phyloP scores from a whole-genome alignment of 345 rosid species.

The Lepidium sativum region DNA sequence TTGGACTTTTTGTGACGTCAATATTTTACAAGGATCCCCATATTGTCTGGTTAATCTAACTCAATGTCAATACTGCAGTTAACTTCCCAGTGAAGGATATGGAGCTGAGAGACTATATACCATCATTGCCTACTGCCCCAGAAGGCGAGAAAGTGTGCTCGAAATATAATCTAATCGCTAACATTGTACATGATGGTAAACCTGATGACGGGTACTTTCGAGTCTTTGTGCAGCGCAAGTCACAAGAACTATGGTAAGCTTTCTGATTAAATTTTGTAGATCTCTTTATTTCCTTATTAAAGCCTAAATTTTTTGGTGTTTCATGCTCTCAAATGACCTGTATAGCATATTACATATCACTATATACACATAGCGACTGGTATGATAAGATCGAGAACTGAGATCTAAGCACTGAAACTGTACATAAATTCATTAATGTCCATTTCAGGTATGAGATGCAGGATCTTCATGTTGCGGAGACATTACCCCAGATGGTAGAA shows the following conservation, averaged over 20 bases:
- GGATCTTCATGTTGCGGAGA: constrained; percentile 91
- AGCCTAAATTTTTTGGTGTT: no score
- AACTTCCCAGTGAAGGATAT: constrained; percentile 95
- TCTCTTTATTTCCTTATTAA: neutral
- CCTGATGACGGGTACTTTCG: constrained; percentile 90
- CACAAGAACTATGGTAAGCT: constrained; percentile 79
- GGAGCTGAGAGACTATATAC: constrained; percentile 89
- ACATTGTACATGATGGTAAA: constrained; percentile 94
- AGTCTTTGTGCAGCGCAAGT: constrained; percentile 95
- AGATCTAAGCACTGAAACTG: neutral
- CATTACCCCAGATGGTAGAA: constrained; percentile 97
- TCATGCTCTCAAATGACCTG: neutral
- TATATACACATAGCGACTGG: neutral
- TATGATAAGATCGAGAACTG: neutral
- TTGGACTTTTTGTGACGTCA: neutral
- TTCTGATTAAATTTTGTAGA: neutral
- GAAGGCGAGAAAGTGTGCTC: constrained; percentile 54
- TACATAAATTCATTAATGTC: neutral
- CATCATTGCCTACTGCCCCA: constrained; percentile 58
- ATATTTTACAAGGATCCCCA: neutral
- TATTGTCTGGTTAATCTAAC: neutral
- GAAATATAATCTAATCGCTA: constrained; percentile 87
- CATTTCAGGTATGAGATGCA: constrained; percentile 93
- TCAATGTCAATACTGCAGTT: constrained; percentile 36
- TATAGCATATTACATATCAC: neutral